Percentiles rank a stretch among this genome's conserved stretches.
Conservation (phyloP, 768 basidiomycete genomes). For the Lentinula edodes region DNA sequence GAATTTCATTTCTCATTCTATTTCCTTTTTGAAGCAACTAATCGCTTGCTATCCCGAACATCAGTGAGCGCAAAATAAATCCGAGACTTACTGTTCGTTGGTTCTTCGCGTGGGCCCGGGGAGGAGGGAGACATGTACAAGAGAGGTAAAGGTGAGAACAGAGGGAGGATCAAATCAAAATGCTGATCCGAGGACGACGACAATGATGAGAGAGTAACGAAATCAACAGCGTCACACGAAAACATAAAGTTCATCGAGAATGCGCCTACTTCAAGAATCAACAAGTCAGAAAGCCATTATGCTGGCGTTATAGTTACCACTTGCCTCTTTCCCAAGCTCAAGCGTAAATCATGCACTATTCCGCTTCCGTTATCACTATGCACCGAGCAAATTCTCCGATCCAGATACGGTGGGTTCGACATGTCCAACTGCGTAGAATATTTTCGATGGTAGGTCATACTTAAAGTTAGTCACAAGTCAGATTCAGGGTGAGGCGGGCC, state of each 20-base stretch:
- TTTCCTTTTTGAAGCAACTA: too few relatives aligned
- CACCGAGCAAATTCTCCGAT: conserved; percentile 26
- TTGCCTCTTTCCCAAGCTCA: conserved; percentile 53
- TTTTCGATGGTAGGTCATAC: conserved; percentile 39
- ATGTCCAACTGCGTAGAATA: conserved; percentile 39
- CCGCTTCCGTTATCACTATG: conserved; percentile 32
- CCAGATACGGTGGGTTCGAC: conserved; percentile 28
- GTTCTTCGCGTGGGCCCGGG: too few relatives aligned
- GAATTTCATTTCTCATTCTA: too few relatives aligned
- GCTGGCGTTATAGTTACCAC: background rate
- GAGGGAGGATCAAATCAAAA: too few relatives aligned
- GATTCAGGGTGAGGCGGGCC: background rate
- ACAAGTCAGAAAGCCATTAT: background rate
- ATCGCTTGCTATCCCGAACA: too few relatives aligned
- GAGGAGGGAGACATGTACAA: too few relatives aligned
- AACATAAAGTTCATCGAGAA: conserved; percentile 37
- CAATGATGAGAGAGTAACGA: too few relatives aligned
- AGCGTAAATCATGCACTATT: conserved; percentile 43
- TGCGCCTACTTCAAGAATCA: conserved; percentile 41
- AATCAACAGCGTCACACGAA: too few relatives aligned
- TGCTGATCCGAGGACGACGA: too few relatives aligned
- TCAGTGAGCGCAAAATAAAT: too few relatives aligned
- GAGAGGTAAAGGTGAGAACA: too few relatives aligned
- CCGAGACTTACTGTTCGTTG: too few relatives aligned
- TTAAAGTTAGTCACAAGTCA: background rate